Evolutionary conservation across 2,329 filamentous ascomycete genomes (phyloP), one percentile per base, ranked within the genome.

Genomic region (Fusarium goolgardi): DNA sequence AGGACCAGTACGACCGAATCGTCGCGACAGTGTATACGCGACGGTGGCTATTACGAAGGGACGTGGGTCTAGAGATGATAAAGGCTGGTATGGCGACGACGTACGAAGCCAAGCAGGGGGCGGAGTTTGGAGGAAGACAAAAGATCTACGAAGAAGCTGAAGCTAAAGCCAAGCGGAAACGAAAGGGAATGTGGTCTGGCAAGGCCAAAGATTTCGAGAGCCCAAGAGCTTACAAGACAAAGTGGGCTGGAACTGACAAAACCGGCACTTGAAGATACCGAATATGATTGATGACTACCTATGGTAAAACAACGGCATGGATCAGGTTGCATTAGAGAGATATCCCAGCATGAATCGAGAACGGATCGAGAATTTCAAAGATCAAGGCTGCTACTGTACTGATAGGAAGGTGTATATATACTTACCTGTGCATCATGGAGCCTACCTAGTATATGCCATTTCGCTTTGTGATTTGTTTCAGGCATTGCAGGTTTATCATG

Each of bases 21-120:
- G 93, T 99, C 3, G 94, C 91, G 18, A 96, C 92, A 1, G 95
- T 95, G 1, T 92, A 88, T 73, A 87, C 95, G 32, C 86, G 93
- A 47, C 86, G 84, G 57, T 86, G 89, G 72, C 79, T 93, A 12
- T 84, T 92, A 62, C 89, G 88, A 70, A 87, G 86, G 59, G 94
- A 99, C 77, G 91, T 99, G 7, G 94, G 95, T 5, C 81, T 94
- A 63, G 91, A 96, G 78, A 96, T 99, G 94, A 80, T 99, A 65
- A 92, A 89, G 80, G 85, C 82, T 23, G 96, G 96, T 1, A 81
- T 96, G 67, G 96, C 95, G 40, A 97, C 93, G 4, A 91, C 96
- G 5, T 99, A 98, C 77, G 96, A 98, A 80, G 95, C 93, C 29
- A 98, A 97, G 79, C 86, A 84, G 7, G 96, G 95, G 5, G 91